Base-by-base conservation (phyloP, 176 grass and related monocot genomes). In the Leersia perrieri region DNA sequence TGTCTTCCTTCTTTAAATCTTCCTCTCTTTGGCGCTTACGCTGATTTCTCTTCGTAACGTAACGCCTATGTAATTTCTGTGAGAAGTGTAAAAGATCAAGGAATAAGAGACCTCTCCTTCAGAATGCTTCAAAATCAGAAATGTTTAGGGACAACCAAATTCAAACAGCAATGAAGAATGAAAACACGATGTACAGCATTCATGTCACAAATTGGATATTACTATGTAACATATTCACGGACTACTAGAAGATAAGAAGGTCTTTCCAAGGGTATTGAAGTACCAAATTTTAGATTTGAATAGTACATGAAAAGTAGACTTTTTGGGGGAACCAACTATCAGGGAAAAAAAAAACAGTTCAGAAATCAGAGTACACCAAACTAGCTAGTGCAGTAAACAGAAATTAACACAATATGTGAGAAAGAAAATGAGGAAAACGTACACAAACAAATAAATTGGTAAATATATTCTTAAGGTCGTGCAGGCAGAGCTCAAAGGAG, bases 11-110 rank as follows among this genome's bases (percentile, higher is more conserved):
- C 83, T 98, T 94, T 58, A 78, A 53, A 66, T 99, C 87, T 36
- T 99, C 97, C 49, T 96, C 97, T 81, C 97, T 93, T 81, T 96
- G 82, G 34, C 97, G 90, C 77, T 99, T 99, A 18, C 85, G 87
- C 73, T 88, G 89, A 82, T 92, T 90, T 79, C 82, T 91, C 89
- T 82, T 95, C 14, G 78, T 33, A 49, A 89, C 28, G 91, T 88
- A 91, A 63, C 25, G 71, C 61, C 15, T 91, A 15, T 85, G 53
- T 26, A 99, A 80, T 90, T 89, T 96, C 97, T 99, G 64, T 25
- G 68, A 42, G 60, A 82, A 34, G 38, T 25, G 5, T 18, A 67
- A 77, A 67, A 85, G 27, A 82, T 66, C 5, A 32, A 55, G 40
- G 2, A 80, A 80, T 31, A 78, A 23, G 12, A 30, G 40, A 11